These are phyloP conservation scores for Rubia yunnanensis DNA, from an alignment of 257 asterid species.

Conservation along the genomic window DNA sequence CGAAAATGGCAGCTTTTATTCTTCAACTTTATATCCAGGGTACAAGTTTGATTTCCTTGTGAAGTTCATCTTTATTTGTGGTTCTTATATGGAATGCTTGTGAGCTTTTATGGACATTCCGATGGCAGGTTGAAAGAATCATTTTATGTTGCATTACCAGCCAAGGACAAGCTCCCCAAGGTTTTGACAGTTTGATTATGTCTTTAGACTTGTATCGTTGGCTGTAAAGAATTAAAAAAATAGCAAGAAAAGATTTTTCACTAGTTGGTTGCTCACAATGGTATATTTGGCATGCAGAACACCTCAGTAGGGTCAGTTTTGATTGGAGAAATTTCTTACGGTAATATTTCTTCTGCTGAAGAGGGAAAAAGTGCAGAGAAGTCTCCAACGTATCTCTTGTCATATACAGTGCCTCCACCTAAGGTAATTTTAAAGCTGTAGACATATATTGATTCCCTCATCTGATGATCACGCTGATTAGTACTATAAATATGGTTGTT, in stretches of 20 bases:
- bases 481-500: background rate
- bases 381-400: slow-evolving; percentile 62
- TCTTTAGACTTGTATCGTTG: background rate
- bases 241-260: background rate
- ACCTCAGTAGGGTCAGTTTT: slow-evolving; percentile 69
- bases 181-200: slow-evolving; percentile 24
- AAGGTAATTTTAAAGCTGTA: slow-evolving; percentile 39
- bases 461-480: background rate
- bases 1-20: slow-evolving; percentile 61
- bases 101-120: slow-evolving; percentile 17
- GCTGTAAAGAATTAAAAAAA: background rate
- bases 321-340: slow-evolving; percentile 75
- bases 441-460: slow-evolving; percentile 15
- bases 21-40: slow-evolving; percentile 87
- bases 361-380: slow-evolving; percentile 55
- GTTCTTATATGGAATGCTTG: background rate
- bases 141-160: slow-evolving; percentile 84
- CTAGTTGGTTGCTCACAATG: slow-evolving; percentile 5
- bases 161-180: slow-evolving; percentile 92
- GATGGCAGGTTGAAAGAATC: slow-evolving; percentile 65
- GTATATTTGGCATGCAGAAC: slow-evolving; percentile 47
- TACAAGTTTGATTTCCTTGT: slow-evolving; percentile 16
- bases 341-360: slow-evolving; percentile 54
- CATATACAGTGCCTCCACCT: slow-evolving; percentile 68
- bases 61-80: slow-evolving; percentile 4